Evolutionary conservation across 2,329 filamentous ascomycete species (phyloP).

Genomic region (Aspergillus phoenicis): DNA sequence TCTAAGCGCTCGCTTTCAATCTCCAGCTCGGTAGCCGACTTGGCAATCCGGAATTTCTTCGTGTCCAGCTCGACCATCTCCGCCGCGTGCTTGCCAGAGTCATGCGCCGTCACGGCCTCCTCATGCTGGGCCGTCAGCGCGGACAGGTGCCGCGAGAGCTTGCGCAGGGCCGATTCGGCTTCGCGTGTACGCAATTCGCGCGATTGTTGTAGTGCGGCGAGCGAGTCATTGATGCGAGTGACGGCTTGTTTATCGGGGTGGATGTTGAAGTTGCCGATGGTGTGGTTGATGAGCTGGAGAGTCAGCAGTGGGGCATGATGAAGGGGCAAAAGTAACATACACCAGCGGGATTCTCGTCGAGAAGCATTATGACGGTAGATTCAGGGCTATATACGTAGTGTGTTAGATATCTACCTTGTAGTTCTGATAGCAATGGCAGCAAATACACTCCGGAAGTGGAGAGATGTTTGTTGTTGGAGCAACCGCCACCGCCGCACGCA

Average conservation of each 20-base stretch:
- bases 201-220: slow-evolving; percentile 79
- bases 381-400: too few species aligned
- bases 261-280: slow-evolving; percentile 93
- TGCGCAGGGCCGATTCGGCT: slow-evolving; percentile 67
- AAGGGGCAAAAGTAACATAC: slow-evolving; percentile 53
- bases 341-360: slow-evolving; percentile 88
- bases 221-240: slow-evolving; percentile 78
- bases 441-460: slow-evolving; percentile 24
- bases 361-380: slow-evolving; percentile 69
- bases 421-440: neutral
- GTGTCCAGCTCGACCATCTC: slow-evolving; percentile 87
- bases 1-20: slow-evolving; percentile 93
- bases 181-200: slow-evolving; percentile 76
- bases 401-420: too few species aligned
- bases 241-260: slow-evolving; percentile 82
- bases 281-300: slow-evolving; percentile 81
- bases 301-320: slow-evolving; percentile 6
- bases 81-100: slow-evolving; percentile 75
- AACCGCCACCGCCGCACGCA: slow-evolving; percentile 41
- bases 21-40: slow-evolving; percentile 83
- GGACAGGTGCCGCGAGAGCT: slow-evolving; percentile 73
- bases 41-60: slow-evolving; percentile 92
- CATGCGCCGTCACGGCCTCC: slow-evolving; percentile 74
- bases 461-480: slow-evolving; percentile 38
- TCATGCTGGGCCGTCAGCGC: slow-evolving; percentile 74